A percentile compares a stretch with the other conserved stretches of the same genome.
Conservation (phyloP, 768 basidiomycete species). For the Rhizopogon vesiculosus region DNA sequence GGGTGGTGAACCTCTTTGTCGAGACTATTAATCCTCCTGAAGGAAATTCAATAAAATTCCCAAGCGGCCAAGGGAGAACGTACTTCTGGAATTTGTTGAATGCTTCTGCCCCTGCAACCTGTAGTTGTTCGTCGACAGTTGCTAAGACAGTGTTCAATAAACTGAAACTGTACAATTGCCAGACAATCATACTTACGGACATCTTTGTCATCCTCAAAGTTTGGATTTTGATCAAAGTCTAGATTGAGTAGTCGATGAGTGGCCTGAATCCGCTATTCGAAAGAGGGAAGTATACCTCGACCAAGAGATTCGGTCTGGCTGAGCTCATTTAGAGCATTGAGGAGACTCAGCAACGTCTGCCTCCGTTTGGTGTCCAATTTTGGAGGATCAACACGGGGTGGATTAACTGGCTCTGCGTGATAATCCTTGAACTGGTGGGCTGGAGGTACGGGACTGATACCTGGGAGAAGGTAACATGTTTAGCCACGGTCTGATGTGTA, state of each 20-base stretch:
- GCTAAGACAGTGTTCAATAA: slow-evolving; percentile 29
- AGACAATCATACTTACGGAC: slow-evolving; percentile 46
- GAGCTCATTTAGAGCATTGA: slow-evolving; percentile 36
- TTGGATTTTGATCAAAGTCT: slow-evolving; percentile 39
- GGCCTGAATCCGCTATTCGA: background rate
- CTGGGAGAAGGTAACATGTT: background rate
- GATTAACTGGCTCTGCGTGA: background rate
- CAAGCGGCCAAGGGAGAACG: slow-evolving; percentile 8
- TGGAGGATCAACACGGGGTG: slow-evolving; percentile 1
- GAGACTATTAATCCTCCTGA: slow-evolving; percentile 53
- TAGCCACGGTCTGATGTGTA: background rate
- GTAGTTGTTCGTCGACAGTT: slow-evolving; percentile 65
- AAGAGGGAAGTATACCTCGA: slow-evolving; percentile 5
- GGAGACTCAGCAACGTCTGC: slow-evolving; percentile 32
- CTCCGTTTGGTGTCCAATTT: slow-evolving; percentile 20
- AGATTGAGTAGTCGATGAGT: background rate
- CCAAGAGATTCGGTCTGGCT: slow-evolving; percentile 30
- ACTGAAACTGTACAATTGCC: background rate
- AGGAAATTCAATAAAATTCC: slow-evolving; percentile 1
- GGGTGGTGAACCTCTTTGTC: slow-evolving; percentile 51
- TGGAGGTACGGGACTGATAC: background rate
- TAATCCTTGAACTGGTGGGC: background rate
- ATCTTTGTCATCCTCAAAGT: slow-evolving; percentile 60
- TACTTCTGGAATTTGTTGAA: slow-evolving; percentile 64
- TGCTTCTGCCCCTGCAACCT: slow-evolving; percentile 58